Evolutionary conservation across 2,329 filamentous ascomycete species (phyloP).

Genomic region (Scytalidium lignicola): DNA sequence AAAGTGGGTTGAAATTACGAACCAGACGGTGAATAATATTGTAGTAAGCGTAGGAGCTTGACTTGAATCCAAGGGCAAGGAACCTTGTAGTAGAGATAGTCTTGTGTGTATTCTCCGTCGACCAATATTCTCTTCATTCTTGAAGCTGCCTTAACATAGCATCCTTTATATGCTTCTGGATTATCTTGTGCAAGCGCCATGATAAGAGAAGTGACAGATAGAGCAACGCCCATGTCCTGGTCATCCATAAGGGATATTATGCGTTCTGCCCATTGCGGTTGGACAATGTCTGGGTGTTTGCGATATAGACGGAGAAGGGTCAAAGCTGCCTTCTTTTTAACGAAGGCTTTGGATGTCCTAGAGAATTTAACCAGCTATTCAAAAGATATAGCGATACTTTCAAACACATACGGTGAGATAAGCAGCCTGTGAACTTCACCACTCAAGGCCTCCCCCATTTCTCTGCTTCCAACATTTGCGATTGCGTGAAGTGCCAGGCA

Average conservation of each 20-base stretch:
- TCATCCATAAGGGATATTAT: constrained; percentile 99
- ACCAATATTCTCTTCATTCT: constrained; percentile 85
- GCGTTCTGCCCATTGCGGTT: constrained; percentile 94
- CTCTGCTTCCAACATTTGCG: constrained; percentile 91
- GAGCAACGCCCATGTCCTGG: constrained; percentile 82
- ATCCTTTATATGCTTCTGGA: constrained; percentile 88
- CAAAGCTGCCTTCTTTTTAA: constrained; percentile 97
- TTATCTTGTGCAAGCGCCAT: constrained; percentile 94
- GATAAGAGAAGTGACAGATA: constrained; percentile 92
- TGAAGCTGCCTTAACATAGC: constrained; percentile 89
- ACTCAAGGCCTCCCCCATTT: constrained; percentile 94
- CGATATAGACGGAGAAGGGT: constrained; percentile 90
- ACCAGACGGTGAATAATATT: constrained; percentile 96
- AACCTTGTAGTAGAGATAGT: constrained; percentile 99
- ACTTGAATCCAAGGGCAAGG: constrained; percentile 98
- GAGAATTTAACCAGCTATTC: not conserved
- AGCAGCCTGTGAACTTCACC: constrained; percentile 87
- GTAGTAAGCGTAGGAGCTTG: constrained; percentile 83
- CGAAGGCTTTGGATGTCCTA: constrained; percentile 86
- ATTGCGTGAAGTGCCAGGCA: constrained; percentile 95
- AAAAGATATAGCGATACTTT: not conserved
- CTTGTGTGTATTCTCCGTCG: constrained; percentile 80
- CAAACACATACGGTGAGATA: constrained; percentile 75
- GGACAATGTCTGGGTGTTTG: constrained; percentile 89
- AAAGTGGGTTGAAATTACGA: constrained; percentile 8